These are phyloP conservation scores for Phascolomyces articulosus DNA, from an alignment of 371 early-diverging fungal genomes.

Conservation along the genomic window DNA sequence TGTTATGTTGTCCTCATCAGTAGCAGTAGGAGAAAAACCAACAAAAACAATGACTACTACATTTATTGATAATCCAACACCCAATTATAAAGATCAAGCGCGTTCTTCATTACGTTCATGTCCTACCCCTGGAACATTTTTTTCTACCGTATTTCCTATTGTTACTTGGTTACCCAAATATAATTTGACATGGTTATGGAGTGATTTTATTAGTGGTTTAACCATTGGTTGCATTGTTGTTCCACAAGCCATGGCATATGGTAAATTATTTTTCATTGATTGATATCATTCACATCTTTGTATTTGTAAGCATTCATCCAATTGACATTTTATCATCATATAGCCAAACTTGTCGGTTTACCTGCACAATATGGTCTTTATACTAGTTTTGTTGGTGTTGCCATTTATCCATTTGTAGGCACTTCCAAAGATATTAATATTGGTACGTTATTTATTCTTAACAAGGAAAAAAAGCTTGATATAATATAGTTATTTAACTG, in stretches of 20 bases:
- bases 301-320: too few relatives aligned
- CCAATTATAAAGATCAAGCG: not conserved
- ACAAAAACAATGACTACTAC: not conserved
- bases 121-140: conserved; percentile 13
- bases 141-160: conserved; percentile 61
- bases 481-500: too few relatives aligned
- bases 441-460: conserved; percentile 61
- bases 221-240: conserved; percentile 78
- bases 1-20: not conserved
- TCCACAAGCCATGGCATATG: conserved; percentile 86
- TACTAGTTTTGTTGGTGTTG: conserved; percentile 78
- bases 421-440: conserved; percentile 88
- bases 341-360: conserved; percentile 80
- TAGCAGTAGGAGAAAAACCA: too few relatives aligned
- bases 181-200: conserved; percentile 69
- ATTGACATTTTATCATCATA: not conserved
- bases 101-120: not conserved
- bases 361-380: conserved; percentile 89
- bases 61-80: conserved; percentile 7
- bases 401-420: conserved; percentile 79
- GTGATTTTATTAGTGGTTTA: conserved; percentile 73
- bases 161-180: conserved; percentile 72
- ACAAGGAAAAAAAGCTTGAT: too few relatives aligned
- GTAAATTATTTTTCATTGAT: conserved; percentile 18
- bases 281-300: too few relatives aligned